Evolutionary conservation across 805 yeast genomes (phyloP), one percentile per base, ranked within the genome.

Genomic region (Priceomyces castillae): DNA sequence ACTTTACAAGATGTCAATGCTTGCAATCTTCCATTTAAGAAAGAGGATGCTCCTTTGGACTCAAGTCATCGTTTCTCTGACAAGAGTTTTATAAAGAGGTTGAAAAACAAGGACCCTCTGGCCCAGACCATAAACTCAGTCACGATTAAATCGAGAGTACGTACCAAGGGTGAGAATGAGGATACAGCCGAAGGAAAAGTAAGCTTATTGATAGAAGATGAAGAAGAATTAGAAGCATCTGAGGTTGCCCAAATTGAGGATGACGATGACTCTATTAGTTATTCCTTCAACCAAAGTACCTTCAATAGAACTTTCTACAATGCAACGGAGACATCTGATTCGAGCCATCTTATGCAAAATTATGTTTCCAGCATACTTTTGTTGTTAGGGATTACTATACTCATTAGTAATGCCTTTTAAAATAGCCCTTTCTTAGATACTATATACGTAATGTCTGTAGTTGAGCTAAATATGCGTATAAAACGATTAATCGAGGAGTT

Each of bases 1-100:
- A 50, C 67, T 20, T 58, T 76, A 49, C 71, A 68, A 45, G 80
- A 75, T 43, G 71, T 74, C 20, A 76, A 77, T 52, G 78, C 80
- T 2, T 75, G 81, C 50, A 64, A 67, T 40, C 58, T 76, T 12
- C 80, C 80, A 3, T 74, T 74, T 56, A 74, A 70, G 53, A 74
- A 74, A 45, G 64, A 59, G 20, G 74, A 72, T 49, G 65, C 56
- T 28, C 15, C 15, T 9, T 28, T 28, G 31, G 31, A 28, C 31
- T 5, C 15, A 11, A 28, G 15, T n/a, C 12, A 28, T 28, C n/a
- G 31, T 12, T n/a, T 12, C 5, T 5, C 10, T 19, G 44, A 35
- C 7, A 39, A 44, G 43, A 23, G 37, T 6, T 16, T 10, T 33
- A 28, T 44, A 25, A 42, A 42, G 30, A 47, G 9, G 16, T 28